phyloP scores from a whole-genome alignment of 805 yeast species.

The Schwanniomyces yamadae region DNA sequence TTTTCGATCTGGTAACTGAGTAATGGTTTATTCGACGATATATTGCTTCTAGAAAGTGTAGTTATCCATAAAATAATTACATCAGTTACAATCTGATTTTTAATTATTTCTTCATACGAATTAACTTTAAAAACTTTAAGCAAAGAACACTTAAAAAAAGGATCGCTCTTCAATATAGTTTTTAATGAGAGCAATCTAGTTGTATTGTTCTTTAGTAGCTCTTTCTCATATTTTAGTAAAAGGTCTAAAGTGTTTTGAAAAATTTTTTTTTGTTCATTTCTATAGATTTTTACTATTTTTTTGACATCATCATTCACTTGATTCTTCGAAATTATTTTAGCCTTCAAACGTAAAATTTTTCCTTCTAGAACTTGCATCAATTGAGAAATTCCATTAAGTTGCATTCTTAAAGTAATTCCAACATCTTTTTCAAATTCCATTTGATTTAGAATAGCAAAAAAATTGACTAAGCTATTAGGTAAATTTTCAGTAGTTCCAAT shows the following conservation, averaged over 20 bases:
- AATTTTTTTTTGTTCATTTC: conserved; percentile 5
- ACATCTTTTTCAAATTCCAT: conserved; percentile 4
- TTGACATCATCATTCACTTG: not conserved
- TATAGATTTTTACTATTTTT: conserved; percentile 3
- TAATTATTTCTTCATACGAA: conserved; percentile 4
- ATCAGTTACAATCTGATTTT: conserved; percentile 1
- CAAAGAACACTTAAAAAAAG: conserved; percentile 1
- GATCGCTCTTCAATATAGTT: conserved; percentile 7
- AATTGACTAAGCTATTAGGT: conserved; percentile 6
- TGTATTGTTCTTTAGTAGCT: conserved; percentile 3
- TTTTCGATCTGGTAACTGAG: not conserved
- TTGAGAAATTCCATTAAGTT: conserved; percentile 3
- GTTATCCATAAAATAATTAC: conserved; percentile 7
- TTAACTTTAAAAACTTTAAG: not conserved
- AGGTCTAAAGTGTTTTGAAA: conserved; percentile 6
- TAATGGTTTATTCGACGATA: not conserved
- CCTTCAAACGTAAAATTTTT: conserved; percentile 2
- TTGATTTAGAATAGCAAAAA: conserved; percentile 7
- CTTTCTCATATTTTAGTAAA: conserved; percentile 8
- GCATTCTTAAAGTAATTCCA: conserved; percentile 8
- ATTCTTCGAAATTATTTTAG: not conserved
- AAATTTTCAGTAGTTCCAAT: conserved; percentile 1
- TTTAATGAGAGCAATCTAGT: conserved; percentile 4
- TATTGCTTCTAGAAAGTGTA: conserved; percentile 1
- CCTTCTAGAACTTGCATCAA: conserved; percentile 4